Evolutionary conservation across 352 stramenopile genomes (phyloP), one percentile per base, ranked within the genome.

Genomic region (Pythium folliculosum): DNA sequence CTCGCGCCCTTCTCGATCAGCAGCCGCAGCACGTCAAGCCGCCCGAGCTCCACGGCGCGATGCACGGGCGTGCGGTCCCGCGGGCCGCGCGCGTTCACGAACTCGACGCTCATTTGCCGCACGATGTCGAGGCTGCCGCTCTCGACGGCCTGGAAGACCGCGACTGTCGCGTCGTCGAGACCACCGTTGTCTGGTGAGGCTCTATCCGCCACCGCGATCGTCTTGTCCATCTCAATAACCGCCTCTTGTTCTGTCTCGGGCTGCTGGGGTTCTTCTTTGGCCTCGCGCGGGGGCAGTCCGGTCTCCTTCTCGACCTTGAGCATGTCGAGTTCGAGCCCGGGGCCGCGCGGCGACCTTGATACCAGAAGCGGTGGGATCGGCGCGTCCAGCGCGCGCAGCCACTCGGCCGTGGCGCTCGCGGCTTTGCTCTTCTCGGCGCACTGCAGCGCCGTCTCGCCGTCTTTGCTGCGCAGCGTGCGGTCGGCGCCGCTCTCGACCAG

Each of bases 31-130:
- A 67, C 50, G 14, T 70, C 62, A 1, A 82, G 43, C 1, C 35
- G 45, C 4, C 76, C 76, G 25, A 68, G 70, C 32, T 80, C 77
- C 2, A 76, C 76, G 2, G 77, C 76, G 22, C 79, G 19, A 22
- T 86, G 77, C 19, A 86, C 45, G 4, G 67, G 62, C n/a, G 76
- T 78, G 19, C 73, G 79, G 23, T 53, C 47, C 17, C 70, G 65
- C 1, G 58, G 58, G 7, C 78, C 64, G 45, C 77, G 75, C 49
- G 10, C 47, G 25, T 1, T 43, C 23, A 17, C 40, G 19, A 7
- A 4, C 16, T 1, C 55, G 23, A 5, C n/a, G n/a, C n/a, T n/a
- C n/a, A n/a, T n/a, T n/a, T n/a, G n/a, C n/a, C 25, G 25, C 13
- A 62, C 17, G 9, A 19, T 16, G 2, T 27, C 43, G 14, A 62